Evolutionary conservation across 2,329 filamentous ascomycete species (phyloP), one percentile per base, ranked within the genome.

Genomic region (Dissoconium aciculare): DNA sequence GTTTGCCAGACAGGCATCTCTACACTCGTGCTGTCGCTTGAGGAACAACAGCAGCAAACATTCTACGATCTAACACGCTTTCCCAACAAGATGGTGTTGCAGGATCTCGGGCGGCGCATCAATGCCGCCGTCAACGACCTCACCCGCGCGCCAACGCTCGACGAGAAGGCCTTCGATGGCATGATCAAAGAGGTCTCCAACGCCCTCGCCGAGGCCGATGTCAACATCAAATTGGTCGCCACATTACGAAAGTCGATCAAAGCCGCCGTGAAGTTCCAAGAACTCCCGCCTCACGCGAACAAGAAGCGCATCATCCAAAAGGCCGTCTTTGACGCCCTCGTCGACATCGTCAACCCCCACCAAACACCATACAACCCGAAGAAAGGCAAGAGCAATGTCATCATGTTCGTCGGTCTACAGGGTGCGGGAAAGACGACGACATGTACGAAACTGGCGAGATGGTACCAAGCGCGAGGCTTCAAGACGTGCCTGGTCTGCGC

Each of bases 21-120:
- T n/a, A n/a, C n/a, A n/a, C n/a, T n/a, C n/a, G n/a, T n/a, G n/a
- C n/a, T n/a, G n/a, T n/a, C n/a, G n/a, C n/a, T n/a, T n/a, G n/a
- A n/a, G n/a, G n/a, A n/a, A n/a, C n/a, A n/a, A n/a, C n/a, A n/a
- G n/a, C n/a, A n/a, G n/a, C n/a, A n/a, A n/a, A n/a, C n/a, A n/a
- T n/a, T n/a, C n/a, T n/a, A n/a, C n/a, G n/a, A n/a, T n/a, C n/a
- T n/a, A n/a, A n/a, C n/a, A n/a, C n/a, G n/a, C n/a, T n/a, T n/a
- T n/a, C n/a, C n/a, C n/a, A n/a, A n/a, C n/a, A n/a, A n/a, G n/a
- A 98, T 98, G 89, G 89, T 98, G 69, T 79, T 98, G 54, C 85
- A 93, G 74, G 89, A 98, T 71, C 73, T 98, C 37, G 89, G 89
- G 49, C 84, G 87, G 67, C 89, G 89, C 63, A 95, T 98, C 59